Conservation (phyloP, 2,329 filamentous ascomycete genomes). For the Cadophora sp. region DNA sequence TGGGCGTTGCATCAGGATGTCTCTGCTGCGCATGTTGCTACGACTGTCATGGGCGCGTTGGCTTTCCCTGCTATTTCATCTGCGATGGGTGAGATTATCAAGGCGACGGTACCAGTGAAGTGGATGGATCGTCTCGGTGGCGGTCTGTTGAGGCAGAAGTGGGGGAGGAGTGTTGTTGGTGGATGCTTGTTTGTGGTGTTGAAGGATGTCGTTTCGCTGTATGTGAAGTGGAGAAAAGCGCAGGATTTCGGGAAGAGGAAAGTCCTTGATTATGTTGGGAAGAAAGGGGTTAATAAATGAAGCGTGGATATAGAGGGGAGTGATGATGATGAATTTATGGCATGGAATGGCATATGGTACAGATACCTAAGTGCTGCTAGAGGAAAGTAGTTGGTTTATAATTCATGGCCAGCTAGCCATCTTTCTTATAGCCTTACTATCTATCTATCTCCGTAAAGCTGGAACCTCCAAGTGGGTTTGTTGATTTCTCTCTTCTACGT, state of each 20-base stretch:
- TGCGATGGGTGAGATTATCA: constrained; percentile 77
- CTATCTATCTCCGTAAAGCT: no score
- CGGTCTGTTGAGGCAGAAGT: constrained; percentile 76
- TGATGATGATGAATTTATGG: background rate
- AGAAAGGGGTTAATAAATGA: constrained; percentile 10
- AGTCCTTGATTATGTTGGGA: constrained; percentile 48
- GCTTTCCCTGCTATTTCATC: constrained; percentile 84
- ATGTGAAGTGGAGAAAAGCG: constrained; percentile 68
- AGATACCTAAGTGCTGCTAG: background rate
- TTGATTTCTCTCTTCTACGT: background rate
- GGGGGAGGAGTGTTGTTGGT: constrained; percentile 88
- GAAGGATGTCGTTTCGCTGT: constrained; percentile 70
- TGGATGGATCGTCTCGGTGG: constrained; percentile 59
- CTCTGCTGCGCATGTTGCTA: constrained; percentile 60
- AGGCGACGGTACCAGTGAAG: constrained; percentile 68
- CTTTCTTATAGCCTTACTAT: no score
- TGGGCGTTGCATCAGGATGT: constrained; percentile 44
- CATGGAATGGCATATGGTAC: background rate
- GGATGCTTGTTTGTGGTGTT: constrained; percentile 88
- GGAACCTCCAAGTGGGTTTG: no score
- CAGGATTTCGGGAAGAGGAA: constrained; percentile 60
- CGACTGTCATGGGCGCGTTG: constrained; percentile 71
- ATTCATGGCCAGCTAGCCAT: no score
- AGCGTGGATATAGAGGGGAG: background rate
- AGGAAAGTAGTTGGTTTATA: no score